Conservation (phyloP, 2,329 filamentous ascomycete genomes). For the Colletotrichum kahawae region DNA sequence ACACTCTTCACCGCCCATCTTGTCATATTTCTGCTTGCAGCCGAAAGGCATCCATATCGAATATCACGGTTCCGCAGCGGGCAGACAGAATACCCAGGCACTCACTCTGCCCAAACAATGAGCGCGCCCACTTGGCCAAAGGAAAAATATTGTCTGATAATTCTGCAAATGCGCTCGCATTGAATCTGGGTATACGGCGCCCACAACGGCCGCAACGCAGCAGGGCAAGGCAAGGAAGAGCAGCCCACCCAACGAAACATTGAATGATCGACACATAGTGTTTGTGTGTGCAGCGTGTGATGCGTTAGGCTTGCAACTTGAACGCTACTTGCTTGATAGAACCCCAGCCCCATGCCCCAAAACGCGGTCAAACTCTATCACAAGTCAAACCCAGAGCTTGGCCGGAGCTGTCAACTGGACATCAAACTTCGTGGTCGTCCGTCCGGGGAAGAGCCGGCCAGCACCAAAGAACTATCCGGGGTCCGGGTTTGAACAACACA, state of each 20-base stretch:
- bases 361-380: slow-evolving; percentile 1
- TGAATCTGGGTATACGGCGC: background rate
- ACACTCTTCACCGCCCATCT: background rate
- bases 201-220: background rate
- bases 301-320: background rate
- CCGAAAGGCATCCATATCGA: background rate
- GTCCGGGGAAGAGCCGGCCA: background rate
- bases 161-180: background rate
- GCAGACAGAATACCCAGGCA: background rate
- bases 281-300: background rate
- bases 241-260: background rate
- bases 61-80: background rate
- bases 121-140: background rate
- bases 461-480: background rate
- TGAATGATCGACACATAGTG: background rate
- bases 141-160: background rate
- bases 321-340: background rate
- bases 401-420: slow-evolving; percentile 1
- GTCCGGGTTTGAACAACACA: background rate
- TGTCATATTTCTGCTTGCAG: background rate
- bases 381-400: background rate
- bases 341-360: background rate
- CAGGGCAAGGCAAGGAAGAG: background rate
- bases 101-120: background rate
- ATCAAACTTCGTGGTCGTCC: background rate